Conservation (phyloP, 352 stramenopile genomes). For the Phytophthora pinifolia region DNA sequence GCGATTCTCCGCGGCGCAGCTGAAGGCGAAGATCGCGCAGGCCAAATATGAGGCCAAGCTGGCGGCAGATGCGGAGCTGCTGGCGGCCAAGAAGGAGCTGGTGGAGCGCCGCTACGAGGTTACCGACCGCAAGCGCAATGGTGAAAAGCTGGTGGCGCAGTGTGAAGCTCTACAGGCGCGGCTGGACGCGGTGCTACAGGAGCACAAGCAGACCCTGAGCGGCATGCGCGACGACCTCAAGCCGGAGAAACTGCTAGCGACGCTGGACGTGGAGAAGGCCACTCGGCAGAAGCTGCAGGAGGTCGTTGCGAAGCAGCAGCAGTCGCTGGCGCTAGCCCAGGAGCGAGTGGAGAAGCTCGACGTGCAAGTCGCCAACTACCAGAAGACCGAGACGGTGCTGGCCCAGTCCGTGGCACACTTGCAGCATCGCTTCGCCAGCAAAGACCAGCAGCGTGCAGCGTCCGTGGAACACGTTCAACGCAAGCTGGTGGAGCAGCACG, state of each 20-base stretch:
- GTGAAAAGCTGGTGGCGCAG: conserved; percentile 9
- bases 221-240: conserved; percentile 52
- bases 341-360: conserved; percentile 46
- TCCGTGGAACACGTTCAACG: conserved; percentile 40
- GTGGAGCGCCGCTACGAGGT: conserved; percentile 44
- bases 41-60: conserved; percentile 57
- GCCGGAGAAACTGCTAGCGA: conserved; percentile 48
- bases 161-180: conserved; percentile 35
- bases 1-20: conserved; percentile 47
- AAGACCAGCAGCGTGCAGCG: conserved; percentile 58
- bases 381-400: conserved; percentile 78
- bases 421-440: conserved; percentile 57
- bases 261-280: conserved; percentile 59
- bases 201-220: conserved; percentile 51
- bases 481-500: conserved; percentile 43
- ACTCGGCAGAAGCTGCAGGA: conserved; percentile 38
- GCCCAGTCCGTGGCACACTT: conserved; percentile 69
- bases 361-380: conserved; percentile 56
- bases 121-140: conserved; percentile 29
- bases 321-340: conserved; percentile 38
- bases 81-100: conserved; percentile 45
- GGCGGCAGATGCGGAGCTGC: conserved; percentile 45
- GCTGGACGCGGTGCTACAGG: conserved; percentile 44
- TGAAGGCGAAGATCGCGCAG: conserved; percentile 54
- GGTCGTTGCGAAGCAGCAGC: conserved; percentile 46